Evolutionary conservation across 805 yeast genomes (phyloP), one percentile per base, ranked within the genome.

Genomic region (Zygoascus ofunaensis): DNA sequence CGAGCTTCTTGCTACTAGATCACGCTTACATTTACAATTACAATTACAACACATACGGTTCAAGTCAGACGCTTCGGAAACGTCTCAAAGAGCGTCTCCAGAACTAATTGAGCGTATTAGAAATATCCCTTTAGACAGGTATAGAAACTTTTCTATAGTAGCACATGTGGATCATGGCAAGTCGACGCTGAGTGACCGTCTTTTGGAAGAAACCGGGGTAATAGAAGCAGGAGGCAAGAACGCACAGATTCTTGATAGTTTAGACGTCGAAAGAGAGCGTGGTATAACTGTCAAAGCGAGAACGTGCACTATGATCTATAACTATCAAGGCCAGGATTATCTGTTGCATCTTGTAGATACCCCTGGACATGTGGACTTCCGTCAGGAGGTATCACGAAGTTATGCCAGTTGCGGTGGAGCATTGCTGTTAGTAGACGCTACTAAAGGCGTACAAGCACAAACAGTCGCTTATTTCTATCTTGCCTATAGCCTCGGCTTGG

Each of bases 391-490:
- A 1, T 79, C 94, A 3, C 66, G 97, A 53, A 85, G 95, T 5
- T 89, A 89, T 63, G 97, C 97, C 2, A 84, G 96, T 0, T 92
- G 97, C 68, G 94, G 89, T 32, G 97, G 97, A 12, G 97, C 97
- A 0, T 65, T 90, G 34, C 62, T 90, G 34, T 63, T 90, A 19
- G 94, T 90, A 1, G 98, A 92, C 68, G 97, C 97, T 1, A 74
- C 90, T 2, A 97, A 92, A 58, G 97, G 97, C 42, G 87, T 90
- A 3, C 97, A 87, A 61, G 97, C 97, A 0, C 98, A 90, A 61
- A 92, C 98, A 0, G 97, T 90, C n/a, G 97, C 98, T 20, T 90
- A 92, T 61, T 90, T 85, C 64, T 86, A 82, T 57, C 69, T 90
- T 45, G 98, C 97, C 0, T 82, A 83, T 58, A 81, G 90, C 45